These are phyloP conservation scores for Metschnikowia santaceciliae DNA, from an alignment of 805 yeast species.

Conservation along the genomic window DNA sequence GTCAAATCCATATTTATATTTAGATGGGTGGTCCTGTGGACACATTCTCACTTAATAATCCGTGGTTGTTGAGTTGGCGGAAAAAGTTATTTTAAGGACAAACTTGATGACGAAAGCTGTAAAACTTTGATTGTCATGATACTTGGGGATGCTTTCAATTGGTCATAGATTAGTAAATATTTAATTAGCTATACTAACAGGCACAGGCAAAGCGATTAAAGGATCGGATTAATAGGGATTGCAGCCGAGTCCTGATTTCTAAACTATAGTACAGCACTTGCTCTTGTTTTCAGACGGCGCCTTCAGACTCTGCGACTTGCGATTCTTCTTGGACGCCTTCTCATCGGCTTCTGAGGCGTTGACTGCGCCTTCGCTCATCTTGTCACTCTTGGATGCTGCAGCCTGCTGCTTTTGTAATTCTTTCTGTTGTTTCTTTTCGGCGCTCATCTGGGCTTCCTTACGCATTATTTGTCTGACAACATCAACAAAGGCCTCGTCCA, in stretches of 20 bases:
- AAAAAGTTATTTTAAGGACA: too few relatives aligned
- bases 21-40: too few relatives aligned
- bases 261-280: slow-evolving; percentile 19
- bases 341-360: slow-evolving; percentile 8
- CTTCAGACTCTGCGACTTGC: slow-evolving; percentile 12
- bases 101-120: too few relatives aligned
- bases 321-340: slow-evolving; percentile 8
- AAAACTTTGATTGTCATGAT: too few relatives aligned
- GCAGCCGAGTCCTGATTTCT: neutral
- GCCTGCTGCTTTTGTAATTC: slow-evolving; percentile 38
- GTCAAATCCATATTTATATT: too few relatives aligned
- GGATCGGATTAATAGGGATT: neutral
- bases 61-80: too few relatives aligned
- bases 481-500: slow-evolving; percentile 86
- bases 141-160: neutral
- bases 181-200: neutral
- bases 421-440: slow-evolving; percentile 43
- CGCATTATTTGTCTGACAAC: slow-evolving; percentile 86
- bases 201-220: neutral
- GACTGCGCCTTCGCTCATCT: slow-evolving; percentile 1
- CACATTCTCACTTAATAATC: too few relatives aligned
- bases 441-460: slow-evolving; percentile 51
- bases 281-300: slow-evolving; percentile 10
- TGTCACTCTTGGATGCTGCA: slow-evolving; percentile 12
- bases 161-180: neutral